Evolutionary conservation across 495 filamentous ascomycete genomes (phyloP), one percentile per base, ranked within the genome.

Genomic region (Lasiosphaeria miniovina): DNA sequence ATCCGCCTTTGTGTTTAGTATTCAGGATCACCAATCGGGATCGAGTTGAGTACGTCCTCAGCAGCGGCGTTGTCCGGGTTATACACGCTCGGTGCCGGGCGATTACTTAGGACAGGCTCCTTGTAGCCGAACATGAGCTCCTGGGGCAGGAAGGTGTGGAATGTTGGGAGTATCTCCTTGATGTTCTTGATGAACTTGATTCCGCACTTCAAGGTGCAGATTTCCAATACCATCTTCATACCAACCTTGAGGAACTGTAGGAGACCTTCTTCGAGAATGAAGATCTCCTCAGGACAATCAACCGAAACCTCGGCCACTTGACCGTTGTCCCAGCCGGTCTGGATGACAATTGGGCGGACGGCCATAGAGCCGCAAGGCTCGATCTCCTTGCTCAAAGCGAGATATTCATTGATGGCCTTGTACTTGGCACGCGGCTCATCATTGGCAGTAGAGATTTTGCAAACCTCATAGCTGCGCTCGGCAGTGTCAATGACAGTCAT

Each of bases 81-180:
- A 36, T 71, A 55, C 7, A 74, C 62, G 8, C 70, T 75, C 8
- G 65, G 71, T 15, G 69, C 65, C 12, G 74, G 75, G 3, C 77
- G 71, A 10, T 66, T 57, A 14, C 70, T 75, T 14, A 52, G 64
- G 6, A 69, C 64, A 7, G 88, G 84, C 52, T 82, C 76, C 72
- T 84, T 88, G 80, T 83, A 91, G 11, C 74, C 66, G 36, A 80
- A 55, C 84, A 92, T 88, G 62, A 88, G 71, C 72, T 91, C 88
- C 71, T 96, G 93, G 1, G 80, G 78, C 43, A 93, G 72, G 48
- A 84, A 80, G 6, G 73, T 82, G 69, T 87, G 88, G 69, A 85
- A 87, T 2, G 80, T 74, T 3, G 75, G 77, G 49, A 65, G 63
- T n/a, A 88, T 65, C 6, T 80, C 70, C 53, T 86, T 84, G 57